phyloP scores from a whole-genome alignment of 2,329 filamentous ascomycete genomes.

The Thielaviopsis musarum region DNA sequence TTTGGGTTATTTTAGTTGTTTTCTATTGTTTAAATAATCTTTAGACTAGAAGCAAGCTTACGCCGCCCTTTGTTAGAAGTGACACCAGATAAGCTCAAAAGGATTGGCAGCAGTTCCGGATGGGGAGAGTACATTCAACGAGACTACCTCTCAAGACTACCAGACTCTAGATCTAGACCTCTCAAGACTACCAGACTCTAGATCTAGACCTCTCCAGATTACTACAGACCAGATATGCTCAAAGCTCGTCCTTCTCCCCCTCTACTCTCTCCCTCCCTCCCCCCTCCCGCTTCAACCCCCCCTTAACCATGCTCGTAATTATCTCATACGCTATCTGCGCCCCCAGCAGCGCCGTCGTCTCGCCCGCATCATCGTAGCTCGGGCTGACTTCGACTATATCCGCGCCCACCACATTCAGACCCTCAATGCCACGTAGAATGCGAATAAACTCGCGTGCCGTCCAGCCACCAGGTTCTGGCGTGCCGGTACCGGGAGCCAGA shows the following conservation, averaged over 20 bases:
- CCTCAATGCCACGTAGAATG: constrained; percentile 67
- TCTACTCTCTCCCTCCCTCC: neutral
- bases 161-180: too few relatives aligned
- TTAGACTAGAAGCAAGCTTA: too few relatives aligned
- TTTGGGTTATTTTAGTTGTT: too few relatives aligned
- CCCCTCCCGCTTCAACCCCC: neutral
- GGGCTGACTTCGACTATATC: constrained; percentile 82
- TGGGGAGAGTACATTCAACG: too few relatives aligned
- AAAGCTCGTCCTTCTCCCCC: constrained; percentile 3
- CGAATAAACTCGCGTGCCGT: constrained; percentile 75
- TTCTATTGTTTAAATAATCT: too few relatives aligned
- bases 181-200: too few relatives aligned
- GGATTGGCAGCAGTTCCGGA: too few relatives aligned
- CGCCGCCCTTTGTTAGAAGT: too few relatives aligned
- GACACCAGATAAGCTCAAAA: too few relatives aligned
- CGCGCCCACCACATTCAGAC: constrained; percentile 69
- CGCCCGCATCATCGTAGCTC: constrained; percentile 60
- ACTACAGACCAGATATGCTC: neutral
- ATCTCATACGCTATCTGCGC: constrained; percentile 73
- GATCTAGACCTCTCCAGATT: too few relatives aligned
- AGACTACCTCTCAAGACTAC: too few relatives aligned
- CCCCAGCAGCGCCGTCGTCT: constrained; percentile 62
- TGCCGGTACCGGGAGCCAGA: constrained; percentile 58
- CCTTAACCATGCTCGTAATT: constrained; percentile 58
- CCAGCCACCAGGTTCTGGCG: constrained; percentile 82